phyloP scores from a whole-genome alignment of 106 monocot species.

The Dioscorea dumetorum region DNA sequence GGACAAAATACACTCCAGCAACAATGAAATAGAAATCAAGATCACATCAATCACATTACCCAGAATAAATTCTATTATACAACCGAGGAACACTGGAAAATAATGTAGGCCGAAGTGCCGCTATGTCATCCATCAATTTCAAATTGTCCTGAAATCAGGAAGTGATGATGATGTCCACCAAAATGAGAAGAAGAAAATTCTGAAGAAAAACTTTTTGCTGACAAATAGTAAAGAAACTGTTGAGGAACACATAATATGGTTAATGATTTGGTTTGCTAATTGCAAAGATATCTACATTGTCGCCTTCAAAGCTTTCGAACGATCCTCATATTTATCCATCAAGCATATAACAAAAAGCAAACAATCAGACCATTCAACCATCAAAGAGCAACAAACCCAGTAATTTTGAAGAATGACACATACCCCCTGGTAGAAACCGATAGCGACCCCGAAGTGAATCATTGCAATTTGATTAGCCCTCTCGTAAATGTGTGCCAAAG shows the following conservation, averaged over 20 bases:
- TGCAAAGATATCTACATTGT: too few species aligned
- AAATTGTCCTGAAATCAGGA: slow-evolving; percentile 74
- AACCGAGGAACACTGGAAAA: slow-evolving; percentile 91
- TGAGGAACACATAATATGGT: too few species aligned
- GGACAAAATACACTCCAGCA: neutral
- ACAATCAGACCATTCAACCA: too few species aligned
- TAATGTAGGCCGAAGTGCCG: slow-evolving; percentile 73
- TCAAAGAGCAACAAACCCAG: too few species aligned
- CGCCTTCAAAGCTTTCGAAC: too few species aligned
- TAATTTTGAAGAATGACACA: neutral
- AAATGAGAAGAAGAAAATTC: neutral
- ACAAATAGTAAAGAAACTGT: too few species aligned
- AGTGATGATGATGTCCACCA: neutral
- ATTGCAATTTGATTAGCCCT: slow-evolving; percentile 64
- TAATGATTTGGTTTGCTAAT: too few species aligned
- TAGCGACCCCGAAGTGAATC: slow-evolving; percentile 62
- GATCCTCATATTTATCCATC: too few species aligned
- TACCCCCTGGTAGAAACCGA: slow-evolving; percentile 99
- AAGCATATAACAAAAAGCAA: too few species aligned
- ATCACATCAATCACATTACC: slow-evolving; percentile 34
- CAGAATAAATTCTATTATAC: slow-evolving; percentile 94
- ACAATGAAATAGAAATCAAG: neutral
- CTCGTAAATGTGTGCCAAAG: slow-evolving; percentile 97
- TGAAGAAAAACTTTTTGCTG: too few species aligned
- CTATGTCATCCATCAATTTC: slow-evolving; percentile 94